Conservation (phyloP, 225 moss, liverwort and hornwort species). For the Pseudisothecium myosuroides region DNA sequence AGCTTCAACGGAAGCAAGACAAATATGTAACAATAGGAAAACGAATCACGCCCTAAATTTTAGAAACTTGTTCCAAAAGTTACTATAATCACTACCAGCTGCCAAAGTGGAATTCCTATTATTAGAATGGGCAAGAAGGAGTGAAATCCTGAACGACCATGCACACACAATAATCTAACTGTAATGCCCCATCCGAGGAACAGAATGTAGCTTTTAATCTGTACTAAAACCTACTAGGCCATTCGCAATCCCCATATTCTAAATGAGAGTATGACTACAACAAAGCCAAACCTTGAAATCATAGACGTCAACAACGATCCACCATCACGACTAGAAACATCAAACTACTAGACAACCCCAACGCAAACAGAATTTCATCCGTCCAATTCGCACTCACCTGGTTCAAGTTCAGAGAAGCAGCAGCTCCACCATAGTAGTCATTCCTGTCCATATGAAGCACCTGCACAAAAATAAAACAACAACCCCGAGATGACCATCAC, state of each 20-base stretch:
- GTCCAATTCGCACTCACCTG: conserved; percentile 32
- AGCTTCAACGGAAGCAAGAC: not conserved
- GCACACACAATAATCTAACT: not conserved
- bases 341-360: not conserved
- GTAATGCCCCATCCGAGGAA: not conserved
- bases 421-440: conserved; percentile 92
- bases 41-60: not conserved
- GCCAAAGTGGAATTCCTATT: not conserved
- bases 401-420: conserved; percentile 80
- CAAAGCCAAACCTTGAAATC: not conserved
- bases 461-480: not conserved
- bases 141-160: not conserved
- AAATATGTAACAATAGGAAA: not conserved
- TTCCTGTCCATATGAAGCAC: conserved; percentile 99
- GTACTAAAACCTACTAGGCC: not conserved
- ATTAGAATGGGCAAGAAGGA: not conserved
- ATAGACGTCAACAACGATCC: not conserved
- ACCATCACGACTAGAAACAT: not conserved
- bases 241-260: not conserved
- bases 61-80: not conserved
- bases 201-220: not conserved
- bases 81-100: not conserved
- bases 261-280: not conserved
- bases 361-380: not conserved
- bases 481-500: not conserved